Conservation (phyloP, 2,329 filamentous ascomycete genomes). For the Stromatinia cepivora region DNA sequence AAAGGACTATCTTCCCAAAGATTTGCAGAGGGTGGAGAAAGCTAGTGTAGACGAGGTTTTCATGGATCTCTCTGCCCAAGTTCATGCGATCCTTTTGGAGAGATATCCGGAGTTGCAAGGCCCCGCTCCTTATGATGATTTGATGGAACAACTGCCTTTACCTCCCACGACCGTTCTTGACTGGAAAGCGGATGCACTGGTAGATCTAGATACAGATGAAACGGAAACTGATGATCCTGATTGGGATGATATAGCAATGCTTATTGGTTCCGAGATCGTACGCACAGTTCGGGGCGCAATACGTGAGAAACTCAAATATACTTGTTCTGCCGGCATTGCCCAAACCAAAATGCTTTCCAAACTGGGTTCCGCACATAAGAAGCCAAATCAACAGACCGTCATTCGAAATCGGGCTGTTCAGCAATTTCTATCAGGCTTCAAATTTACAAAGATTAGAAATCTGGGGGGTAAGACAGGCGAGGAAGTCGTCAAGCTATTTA, state of each 20-base stretch:
- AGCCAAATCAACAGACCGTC: slow-evolving; percentile 93
- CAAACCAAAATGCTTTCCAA: slow-evolving; percentile 96
- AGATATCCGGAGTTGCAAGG: slow-evolving; percentile 71
- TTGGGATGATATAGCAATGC: slow-evolving; percentile 91
- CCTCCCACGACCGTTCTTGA: slow-evolving; percentile 74
- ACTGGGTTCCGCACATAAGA: slow-evolving; percentile 85
- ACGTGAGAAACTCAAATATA: slow-evolving; percentile 73
- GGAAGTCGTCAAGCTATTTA: slow-evolving; percentile 77
- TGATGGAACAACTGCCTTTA: slow-evolving; percentile 67
- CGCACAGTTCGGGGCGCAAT: slow-evolving; percentile 70
- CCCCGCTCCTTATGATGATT: slow-evolving; percentile 72
- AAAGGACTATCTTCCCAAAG: slow-evolving; percentile 67
- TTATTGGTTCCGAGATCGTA: slow-evolving; percentile 87
- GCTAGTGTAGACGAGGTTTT: slow-evolving; percentile 96
- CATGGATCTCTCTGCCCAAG: slow-evolving; percentile 82
- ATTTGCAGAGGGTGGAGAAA: slow-evolving; percentile 79
- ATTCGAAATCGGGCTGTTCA: slow-evolving; percentile 80
- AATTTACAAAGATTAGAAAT: slow-evolving; percentile 92
- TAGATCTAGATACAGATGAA: slow-evolving; percentile 72
- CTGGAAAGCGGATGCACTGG: slow-evolving; percentile 79
- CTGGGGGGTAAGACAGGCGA: slow-evolving; percentile 94
- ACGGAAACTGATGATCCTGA: slow-evolving; percentile 81
- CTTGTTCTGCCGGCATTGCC: slow-evolving; percentile 86
- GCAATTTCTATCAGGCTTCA: slow-evolving; percentile 79
- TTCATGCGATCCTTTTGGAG: slow-evolving; percentile 72